Evolutionary conservation across 768 basidiomycete genomes (phyloP), one percentile per base, ranked within the genome.

Genomic region (Mycena capillaripes): DNA sequence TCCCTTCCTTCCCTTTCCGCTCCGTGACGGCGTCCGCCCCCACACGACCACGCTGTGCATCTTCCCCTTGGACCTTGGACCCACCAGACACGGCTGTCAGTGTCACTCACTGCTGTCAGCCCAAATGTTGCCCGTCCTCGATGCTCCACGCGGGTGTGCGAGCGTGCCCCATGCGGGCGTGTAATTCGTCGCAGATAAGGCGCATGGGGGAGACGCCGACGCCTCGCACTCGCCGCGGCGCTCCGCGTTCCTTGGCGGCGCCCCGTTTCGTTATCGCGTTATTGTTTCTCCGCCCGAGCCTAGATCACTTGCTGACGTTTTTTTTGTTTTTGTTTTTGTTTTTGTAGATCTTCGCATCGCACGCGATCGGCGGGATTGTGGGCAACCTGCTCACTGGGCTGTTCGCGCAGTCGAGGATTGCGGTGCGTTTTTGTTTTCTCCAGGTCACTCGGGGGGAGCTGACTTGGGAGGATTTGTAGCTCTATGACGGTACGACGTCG

Each of bases 361-460:
- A 95, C 77, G 89, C 86, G 36, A 79, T 96, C 55, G 95, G 95
- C 68, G 95, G 95, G 38, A 78, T 95, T 40, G 88, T 93, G 57
- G 95, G 94, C 19, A 96, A 95, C 80, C 79, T 97, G 71, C 86
- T 97, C 75, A 97, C 97, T 3, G 97, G 89, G 27, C 85, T 97
- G 36, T 99, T 98, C 78, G 96, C 97, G 0, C 94, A 97, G 79
- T 76, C 90, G 8, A 89, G 88, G 66, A 87, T 98, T 38, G 95
- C 96, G 29, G 89, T 85, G 60, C 60, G 71, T 68, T 25, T 30
- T 48, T 12, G 16, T n/a, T 34, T 7, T 30, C 25, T n/a, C 25
- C n/a, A n/a, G n/a, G n/a, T n/a, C n/a, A n/a, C 38, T 25, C 0
- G 6, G 19, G 5, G 19, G 27, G 3, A 5, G 21, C 16, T 53